phyloP scores from a whole-genome alignment of 1,139 yeast species.

The Debaryomyces robertsiae region DNA sequence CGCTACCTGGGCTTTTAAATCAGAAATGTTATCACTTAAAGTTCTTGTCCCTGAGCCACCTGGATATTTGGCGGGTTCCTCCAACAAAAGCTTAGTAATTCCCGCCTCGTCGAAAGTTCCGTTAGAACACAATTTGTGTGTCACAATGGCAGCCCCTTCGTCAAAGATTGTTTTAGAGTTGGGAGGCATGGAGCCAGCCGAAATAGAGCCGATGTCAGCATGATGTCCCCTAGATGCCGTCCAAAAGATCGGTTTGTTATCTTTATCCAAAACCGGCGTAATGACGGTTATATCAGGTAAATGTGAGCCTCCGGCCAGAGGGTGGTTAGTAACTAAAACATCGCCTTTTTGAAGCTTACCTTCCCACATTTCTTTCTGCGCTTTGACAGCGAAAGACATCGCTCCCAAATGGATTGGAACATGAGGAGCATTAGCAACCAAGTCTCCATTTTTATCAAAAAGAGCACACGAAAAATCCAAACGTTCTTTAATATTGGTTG shows the following conservation, averaged over 20 bases:
- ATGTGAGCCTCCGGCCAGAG: constrained; percentile 81
- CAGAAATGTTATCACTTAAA: constrained; percentile 43
- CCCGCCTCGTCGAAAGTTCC: constrained; percentile 47
- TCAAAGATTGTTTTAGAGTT: constrained; percentile 46
- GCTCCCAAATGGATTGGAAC: constrained; percentile 88
- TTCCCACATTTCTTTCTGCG: constrained; percentile 66
- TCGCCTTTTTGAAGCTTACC: constrained; percentile 67
- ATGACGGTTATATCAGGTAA: constrained; percentile 84
- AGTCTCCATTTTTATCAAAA: constrained; percentile 71
- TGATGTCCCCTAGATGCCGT: constrained; percentile 52
- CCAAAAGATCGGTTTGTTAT: constrained; percentile 42
- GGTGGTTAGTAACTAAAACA: constrained; percentile 77
- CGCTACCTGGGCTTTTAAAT: constrained; percentile 47
- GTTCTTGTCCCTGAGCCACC: constrained; percentile 51
- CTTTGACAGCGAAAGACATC: constrained; percentile 81
- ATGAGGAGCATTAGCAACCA: constrained; percentile 87
- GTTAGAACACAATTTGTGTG: constrained; percentile 39
- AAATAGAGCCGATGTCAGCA: constrained; percentile 50
- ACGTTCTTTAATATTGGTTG: constrained; percentile 85
- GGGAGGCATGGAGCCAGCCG: constrained; percentile 53
- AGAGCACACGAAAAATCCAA: constrained; percentile 85
- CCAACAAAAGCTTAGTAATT: constrained; percentile 37
- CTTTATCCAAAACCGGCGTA: constrained; percentile 52
- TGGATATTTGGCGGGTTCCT: constrained; percentile 48
- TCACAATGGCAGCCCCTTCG: constrained; percentile 48